Evolutionary conservation across 768 basidiomycete genomes (phyloP).

Genomic region (Boletus insuetus): DNA sequence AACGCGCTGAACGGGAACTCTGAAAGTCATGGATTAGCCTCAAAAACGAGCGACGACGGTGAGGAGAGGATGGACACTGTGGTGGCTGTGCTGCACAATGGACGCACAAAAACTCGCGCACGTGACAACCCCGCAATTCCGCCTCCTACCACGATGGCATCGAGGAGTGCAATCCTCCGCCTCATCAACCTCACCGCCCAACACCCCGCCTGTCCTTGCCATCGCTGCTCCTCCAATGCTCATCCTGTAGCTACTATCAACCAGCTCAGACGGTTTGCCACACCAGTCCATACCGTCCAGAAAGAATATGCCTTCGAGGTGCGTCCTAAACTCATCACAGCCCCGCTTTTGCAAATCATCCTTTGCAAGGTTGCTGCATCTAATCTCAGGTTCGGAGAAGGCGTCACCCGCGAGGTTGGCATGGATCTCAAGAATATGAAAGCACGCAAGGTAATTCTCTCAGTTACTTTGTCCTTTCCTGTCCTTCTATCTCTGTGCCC

Average conservation of each 20-base stretch:
- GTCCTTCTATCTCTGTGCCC: constrained; percentile 4
- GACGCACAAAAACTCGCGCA: neutral
- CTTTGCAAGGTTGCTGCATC: constrained; percentile 70
- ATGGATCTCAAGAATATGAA: constrained; percentile 95
- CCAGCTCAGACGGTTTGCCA: constrained; percentile 72
- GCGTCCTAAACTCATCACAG: constrained; percentile 6
- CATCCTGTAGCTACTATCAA: constrained; percentile 41
- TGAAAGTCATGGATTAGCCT: constrained; percentile 37
- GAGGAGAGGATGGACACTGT: neutral
- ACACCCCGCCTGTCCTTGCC: constrained; percentile 76
- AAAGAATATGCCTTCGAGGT: constrained; percentile 95
- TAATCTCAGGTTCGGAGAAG: constrained; percentile 86
- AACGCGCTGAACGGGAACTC: constrained; percentile 46
- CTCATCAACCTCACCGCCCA: constrained; percentile 70
- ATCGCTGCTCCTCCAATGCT: constrained; percentile 53
- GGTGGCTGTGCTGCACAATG: constrained; percentile 16
- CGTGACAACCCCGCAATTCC: constrained; percentile 1
- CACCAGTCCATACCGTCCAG: constrained; percentile 66
- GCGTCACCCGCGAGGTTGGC: constrained; percentile 86
- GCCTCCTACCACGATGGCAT: neutral
- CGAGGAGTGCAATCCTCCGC: constrained; percentile 57
- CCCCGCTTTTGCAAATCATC: neutral
- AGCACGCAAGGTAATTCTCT: constrained; percentile 63
- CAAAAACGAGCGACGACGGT: constrained; percentile 2
- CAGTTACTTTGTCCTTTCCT: neutral